These are phyloP conservation scores for Takashimella koratensis DNA, from an alignment of 1,284 basidiomycete genomes.

Conservation along the genomic window DNA sequence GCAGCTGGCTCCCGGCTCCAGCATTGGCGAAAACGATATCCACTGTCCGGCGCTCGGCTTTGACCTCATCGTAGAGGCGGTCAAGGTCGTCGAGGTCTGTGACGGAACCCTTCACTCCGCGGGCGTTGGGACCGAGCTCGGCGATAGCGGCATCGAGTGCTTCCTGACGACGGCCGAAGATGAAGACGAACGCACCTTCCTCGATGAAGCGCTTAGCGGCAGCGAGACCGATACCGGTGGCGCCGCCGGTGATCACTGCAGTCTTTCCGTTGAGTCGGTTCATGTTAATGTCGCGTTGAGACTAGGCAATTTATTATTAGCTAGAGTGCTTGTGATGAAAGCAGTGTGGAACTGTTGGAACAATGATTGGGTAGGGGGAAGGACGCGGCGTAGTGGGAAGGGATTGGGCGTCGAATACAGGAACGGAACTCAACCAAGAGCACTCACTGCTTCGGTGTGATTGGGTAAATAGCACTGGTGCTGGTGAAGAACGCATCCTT, in stretches of 20 bases:
- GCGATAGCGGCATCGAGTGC: slow-evolving; percentile 5
- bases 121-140: slow-evolving; percentile 1
- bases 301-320: too few relatives aligned
- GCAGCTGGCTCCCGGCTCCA: slow-evolving; percentile 5
- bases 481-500: too few relatives aligned
- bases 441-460: too few relatives aligned
- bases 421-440: too few relatives aligned
- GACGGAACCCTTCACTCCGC: slow-evolving; percentile 5
- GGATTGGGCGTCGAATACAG: too few relatives aligned
- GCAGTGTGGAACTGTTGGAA: too few relatives aligned
- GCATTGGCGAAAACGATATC: slow-evolving; percentile 12
- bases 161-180: slow-evolving; percentile 9
- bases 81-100: slow-evolving; percentile 7
- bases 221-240: slow-evolving; percentile 10
- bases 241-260: slow-evolving; percentile 10
- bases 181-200: slow-evolving; percentile 10
- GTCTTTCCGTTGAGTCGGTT: slow-evolving; percentile 5
- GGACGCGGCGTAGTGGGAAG: too few relatives aligned
- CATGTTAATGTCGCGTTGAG: too few relatives aligned
- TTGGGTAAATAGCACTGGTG: too few relatives aligned
- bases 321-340: too few relatives aligned
- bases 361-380: too few relatives aligned
- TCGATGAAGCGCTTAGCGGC: slow-evolving; percentile 10
- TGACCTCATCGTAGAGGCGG: slow-evolving; percentile 5
- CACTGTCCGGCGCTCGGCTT: background rate